phyloP scores from a whole-genome alignment of 768 basidiomycete species.

The Russula sp. region DNA sequence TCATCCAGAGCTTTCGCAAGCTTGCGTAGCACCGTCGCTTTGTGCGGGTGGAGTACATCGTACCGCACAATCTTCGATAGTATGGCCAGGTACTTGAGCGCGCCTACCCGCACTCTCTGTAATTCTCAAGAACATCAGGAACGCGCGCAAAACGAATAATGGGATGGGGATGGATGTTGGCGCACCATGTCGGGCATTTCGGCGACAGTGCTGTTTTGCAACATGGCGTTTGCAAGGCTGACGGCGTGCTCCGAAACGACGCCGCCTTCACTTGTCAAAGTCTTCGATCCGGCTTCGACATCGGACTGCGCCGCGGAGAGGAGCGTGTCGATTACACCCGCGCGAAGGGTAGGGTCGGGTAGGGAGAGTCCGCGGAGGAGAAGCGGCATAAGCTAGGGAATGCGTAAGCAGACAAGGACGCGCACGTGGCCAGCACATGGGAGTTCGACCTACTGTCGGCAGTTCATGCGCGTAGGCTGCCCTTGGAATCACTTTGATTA shows the following conservation, averaged over 20 bases:
- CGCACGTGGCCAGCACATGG: neutral
- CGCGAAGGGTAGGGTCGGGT: slow-evolving; percentile 62
- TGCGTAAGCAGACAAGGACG: neutral
- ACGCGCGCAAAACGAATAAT: too few relatives aligned
- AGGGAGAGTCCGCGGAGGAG: slow-evolving; percentile 79
- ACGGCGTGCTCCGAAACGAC: slow-evolving; percentile 60
- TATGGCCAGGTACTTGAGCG: slow-evolving; percentile 64
- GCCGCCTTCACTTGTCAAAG: slow-evolving; percentile 20
- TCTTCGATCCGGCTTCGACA: slow-evolving; percentile 34
- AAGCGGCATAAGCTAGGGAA: slow-evolving; percentile 75
- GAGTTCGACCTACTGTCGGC: slow-evolving; percentile 37
- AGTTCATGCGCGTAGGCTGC: slow-evolving; percentile 65
- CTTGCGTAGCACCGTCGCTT: slow-evolving; percentile 61
- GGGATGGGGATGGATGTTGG: neutral
- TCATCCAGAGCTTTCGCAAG: slow-evolving; percentile 79
- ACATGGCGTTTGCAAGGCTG: slow-evolving; percentile 61
- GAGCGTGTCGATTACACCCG: slow-evolving; percentile 75
- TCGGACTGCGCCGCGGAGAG: slow-evolving; percentile 58
- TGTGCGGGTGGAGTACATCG: slow-evolving; percentile 76
- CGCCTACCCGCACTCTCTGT: slow-evolving; percentile 69
- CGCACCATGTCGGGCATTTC: slow-evolving; percentile 52
- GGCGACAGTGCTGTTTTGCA: slow-evolving; percentile 50
- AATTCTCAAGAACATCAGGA: neutral
- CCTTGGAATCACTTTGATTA: slow-evolving; percentile 76
- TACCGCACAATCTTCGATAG: slow-evolving; percentile 76